phyloP scores from a whole-genome alignment of 2,329 filamentous ascomycete genomes.

The Karstenula rhodostoma region DNA sequence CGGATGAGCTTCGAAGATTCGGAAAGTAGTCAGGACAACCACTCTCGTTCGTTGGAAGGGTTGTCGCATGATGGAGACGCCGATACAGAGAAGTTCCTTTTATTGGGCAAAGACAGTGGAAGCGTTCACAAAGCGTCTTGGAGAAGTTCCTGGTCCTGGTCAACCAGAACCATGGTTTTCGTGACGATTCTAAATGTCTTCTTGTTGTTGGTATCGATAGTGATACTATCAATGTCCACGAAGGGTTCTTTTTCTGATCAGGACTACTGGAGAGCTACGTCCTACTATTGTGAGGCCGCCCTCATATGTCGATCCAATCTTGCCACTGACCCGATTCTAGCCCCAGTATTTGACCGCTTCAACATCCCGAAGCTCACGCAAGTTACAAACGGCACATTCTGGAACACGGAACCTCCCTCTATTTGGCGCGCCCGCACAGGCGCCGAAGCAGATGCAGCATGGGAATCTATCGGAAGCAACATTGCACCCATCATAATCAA shows the following conservation, averaged over 20 bases:
- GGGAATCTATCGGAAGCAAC: slow-evolving; percentile 15
- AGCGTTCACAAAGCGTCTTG: not conserved
- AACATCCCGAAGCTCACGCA: slow-evolving; percentile 13
- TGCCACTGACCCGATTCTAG: not conserved
- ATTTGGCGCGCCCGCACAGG: slow-evolving; percentile 15
- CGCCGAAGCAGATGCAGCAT: slow-evolving; percentile 14
- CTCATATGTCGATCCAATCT: not conserved
- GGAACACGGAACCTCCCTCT: slow-evolving; percentile 10
- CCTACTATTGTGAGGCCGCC: slow-evolving; percentile 13
- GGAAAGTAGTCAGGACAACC: not conserved
- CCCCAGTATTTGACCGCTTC: slow-evolving; percentile 19
- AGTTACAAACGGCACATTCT: slow-evolving; percentile 18
- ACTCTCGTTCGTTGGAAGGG: not conserved
- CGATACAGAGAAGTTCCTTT: slow-evolving; percentile 12
- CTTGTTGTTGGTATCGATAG: slow-evolving; percentile 4
- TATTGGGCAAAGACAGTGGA: slow-evolving; percentile 2
- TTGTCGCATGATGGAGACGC: not conserved
- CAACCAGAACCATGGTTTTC: not conserved
- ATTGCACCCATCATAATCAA: slow-evolving; percentile 20
- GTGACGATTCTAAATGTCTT: slow-evolving; percentile 9
- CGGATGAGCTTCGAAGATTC: not conserved
- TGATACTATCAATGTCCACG: slow-evolving; percentile 3
- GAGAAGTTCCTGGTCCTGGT: not conserved
- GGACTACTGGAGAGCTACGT: slow-evolving; percentile 17
- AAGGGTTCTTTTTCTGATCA: slow-evolving; percentile 1